Evolutionary conservation across 306 rosid genomes (phyloP), one percentile per base, ranked within the genome.

Genomic region (Sindora glabra): DNA sequence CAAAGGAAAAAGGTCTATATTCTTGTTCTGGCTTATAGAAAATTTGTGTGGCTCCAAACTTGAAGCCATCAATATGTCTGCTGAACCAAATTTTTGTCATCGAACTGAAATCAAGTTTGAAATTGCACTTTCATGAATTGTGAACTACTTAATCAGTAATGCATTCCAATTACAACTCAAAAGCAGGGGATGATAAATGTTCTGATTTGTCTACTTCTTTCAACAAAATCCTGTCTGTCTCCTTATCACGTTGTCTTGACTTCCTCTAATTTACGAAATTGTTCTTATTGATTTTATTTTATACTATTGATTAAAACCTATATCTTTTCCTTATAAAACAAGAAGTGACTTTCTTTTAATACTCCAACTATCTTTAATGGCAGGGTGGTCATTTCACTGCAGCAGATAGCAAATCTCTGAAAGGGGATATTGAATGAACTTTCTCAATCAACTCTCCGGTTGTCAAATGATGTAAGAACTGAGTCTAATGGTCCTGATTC

Each of bases 311-410:
- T 38, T 53, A 8, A 30, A 59, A n/a, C n/a, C 46, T 10, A 22
- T 52, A 13, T 37, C 22, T 64, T 29, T 19, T 45, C 18, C 26
- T 27, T 26, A 39, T 26, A 40, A 37, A 47, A 55, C 21, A 14
- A 3, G 21, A 12, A 36, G 29, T n/a, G 30, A 18, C n/a, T 36
- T 59, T 59, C 53, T 45, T 59, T 50, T 32, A 38, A 23, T 53
- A 24, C 57, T 53, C 32, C 24, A 32, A 67, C 22, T 39, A 56
- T 46, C 39, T 44, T 66, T 60, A 8, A 32, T 76, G 48, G 40
- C 77, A 76, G 70, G 29, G 24, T 22, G 39, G 25, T 40, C 64
- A 33, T 56, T 67, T 58, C 42, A 33, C 33, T 62, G 40, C 44
- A 66, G 52, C 55, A 38, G 71, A 56, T 14, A 68, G 56, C 45